Percentiles rank a stretch among this genome's conserved stretches.
phyloP scores from a whole-genome alignment of 139 green algal genomes.

The Tetraselmis chui region DNA sequence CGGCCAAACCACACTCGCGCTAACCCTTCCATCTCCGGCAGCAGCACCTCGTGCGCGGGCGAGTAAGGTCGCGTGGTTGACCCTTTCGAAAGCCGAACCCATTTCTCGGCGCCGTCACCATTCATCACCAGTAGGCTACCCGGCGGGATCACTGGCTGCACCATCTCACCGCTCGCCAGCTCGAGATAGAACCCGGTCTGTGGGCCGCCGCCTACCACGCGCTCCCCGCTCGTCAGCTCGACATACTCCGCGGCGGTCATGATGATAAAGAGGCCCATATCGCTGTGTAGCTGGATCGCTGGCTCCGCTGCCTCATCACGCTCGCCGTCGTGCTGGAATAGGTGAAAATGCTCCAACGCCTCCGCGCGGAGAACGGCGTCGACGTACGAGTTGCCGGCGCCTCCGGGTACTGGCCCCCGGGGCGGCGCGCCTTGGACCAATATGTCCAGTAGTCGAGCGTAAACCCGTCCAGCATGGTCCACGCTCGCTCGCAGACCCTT shows the following conservation, averaged over 20 bases:
- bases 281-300: no score
- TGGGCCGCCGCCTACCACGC: no score
- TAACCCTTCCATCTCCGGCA: background rate
- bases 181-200: slow-evolving; percentile 4
- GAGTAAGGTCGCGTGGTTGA: background rate
- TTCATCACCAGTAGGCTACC: slow-evolving; percentile 27
- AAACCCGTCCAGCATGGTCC: background rate
- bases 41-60: slow-evolving; percentile 19
- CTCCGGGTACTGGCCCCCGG: background rate
- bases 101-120: slow-evolving; percentile 16
- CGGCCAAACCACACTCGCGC: slow-evolving; percentile 25
- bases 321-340: no score
- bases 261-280: no score
- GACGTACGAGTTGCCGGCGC: background rate
- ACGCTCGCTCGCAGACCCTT: slow-evolving; percentile 5
- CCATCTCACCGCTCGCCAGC: slow-evolving; percentile 11
- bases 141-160: slow-evolving; percentile 11
- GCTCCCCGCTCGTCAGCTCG: no score
- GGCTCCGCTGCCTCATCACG: no score
- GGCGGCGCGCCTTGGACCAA: slow-evolving; percentile 3
- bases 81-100: slow-evolving; percentile 1
- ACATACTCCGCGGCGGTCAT: no score
- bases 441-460: slow-evolving; percentile 14
- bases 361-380: slow-evolving; percentile 5
- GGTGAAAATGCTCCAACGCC: slow-evolving; percentile 25